Base-by-base conservation (phyloP, 176 grass and related monocot genomes). In the Poa pratensis region DNA sequence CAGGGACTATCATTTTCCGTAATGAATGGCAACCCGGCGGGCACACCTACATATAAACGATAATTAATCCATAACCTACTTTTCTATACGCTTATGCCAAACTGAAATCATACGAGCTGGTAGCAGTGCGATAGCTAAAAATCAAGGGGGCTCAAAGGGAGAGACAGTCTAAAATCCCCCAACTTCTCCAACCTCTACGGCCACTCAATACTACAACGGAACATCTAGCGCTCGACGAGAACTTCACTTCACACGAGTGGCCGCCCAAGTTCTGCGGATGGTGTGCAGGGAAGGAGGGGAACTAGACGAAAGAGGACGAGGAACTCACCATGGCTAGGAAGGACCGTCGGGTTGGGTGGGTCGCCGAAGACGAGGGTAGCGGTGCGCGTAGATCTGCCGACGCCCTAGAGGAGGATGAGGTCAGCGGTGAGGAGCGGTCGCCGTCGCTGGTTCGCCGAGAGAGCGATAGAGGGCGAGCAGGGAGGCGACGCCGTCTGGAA, bases 251-350 rank as follows among this genome's bases (percentile, higher is more conserved):
- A 49, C 42, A 6, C 2, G 23, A 18, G 22, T 50, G 71, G 43
- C 16, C 22, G 70, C 43, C 13, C 14, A 27, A 49, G 24, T 48
- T 73, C 23, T 28, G 24, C 46, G 46, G 4, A 10, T 12, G 72
- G 46, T 30, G 16, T 52, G 48, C 48, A 30, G 7, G 16, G 48
- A 53, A 52, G 72, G 46, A 75, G 24, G 5, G 16, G 15, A 75
- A 8, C 72, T 51, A 75, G 72, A 52, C 7, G 46, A 19, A 52
- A 75, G 72, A 19, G 15, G 26, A 32, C 26, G 19, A 19, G 26
- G 46, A 28, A 50, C 72, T 53, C 72, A 75, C 72, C 72, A 75
- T 75, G 72, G 45, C 26, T 75, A 53, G 16, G 17, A 20, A 75
- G 48, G 48, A 75, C 72, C 48, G 48, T 52, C 16, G 9, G 48